Evolutionary conservation across 257 asterid species (phyloP).

Genomic region (Lithospermum erythrorhizon): DNA sequence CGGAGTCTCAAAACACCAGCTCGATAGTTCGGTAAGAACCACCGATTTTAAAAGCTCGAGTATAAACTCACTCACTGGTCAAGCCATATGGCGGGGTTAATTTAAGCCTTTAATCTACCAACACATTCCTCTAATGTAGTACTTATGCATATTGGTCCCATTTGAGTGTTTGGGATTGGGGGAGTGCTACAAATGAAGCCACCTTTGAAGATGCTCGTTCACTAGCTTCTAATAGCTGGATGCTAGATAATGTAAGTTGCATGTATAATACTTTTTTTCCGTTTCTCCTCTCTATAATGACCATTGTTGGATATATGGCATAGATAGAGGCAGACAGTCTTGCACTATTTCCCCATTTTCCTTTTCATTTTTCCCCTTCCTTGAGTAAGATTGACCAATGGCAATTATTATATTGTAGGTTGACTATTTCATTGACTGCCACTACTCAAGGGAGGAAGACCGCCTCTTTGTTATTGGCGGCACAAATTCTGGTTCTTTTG

Average conservation of each 20-base stretch:
- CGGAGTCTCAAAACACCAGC: too few species aligned
- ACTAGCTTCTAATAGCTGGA: conserved; percentile 79
- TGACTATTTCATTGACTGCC: conserved; percentile 80
- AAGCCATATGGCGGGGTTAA: too few species aligned
- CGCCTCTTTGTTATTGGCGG: conserved; percentile 75
- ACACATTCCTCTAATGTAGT: background rate
- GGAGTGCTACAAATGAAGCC: conserved; percentile 36
- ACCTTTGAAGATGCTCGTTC: conserved; percentile 73
- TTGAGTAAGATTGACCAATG: background rate
- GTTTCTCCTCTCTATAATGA: background rate
- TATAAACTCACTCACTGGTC: too few species aligned
- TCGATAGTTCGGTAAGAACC: too few species aligned
- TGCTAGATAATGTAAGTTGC: conserved; percentile 39
- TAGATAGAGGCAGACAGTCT: too few species aligned
- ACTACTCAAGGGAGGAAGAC: conserved; percentile 66
- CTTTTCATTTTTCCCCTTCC: too few species aligned
- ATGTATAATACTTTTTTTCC: background rate
- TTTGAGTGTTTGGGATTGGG: conserved; percentile 90
- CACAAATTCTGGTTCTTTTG: conserved; percentile 60
- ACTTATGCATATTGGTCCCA: conserved; percentile 4
- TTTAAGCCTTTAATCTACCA: too few species aligned
- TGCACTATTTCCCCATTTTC: background rate
- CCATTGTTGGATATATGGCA: background rate
- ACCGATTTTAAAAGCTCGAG: too few species aligned
- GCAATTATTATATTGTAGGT: conserved; percentile 29